These are phyloP conservation scores for Passalora sequoiae DNA, from an alignment of 2,329 filamentous ascomycete species.

Conservation along the genomic window DNA sequence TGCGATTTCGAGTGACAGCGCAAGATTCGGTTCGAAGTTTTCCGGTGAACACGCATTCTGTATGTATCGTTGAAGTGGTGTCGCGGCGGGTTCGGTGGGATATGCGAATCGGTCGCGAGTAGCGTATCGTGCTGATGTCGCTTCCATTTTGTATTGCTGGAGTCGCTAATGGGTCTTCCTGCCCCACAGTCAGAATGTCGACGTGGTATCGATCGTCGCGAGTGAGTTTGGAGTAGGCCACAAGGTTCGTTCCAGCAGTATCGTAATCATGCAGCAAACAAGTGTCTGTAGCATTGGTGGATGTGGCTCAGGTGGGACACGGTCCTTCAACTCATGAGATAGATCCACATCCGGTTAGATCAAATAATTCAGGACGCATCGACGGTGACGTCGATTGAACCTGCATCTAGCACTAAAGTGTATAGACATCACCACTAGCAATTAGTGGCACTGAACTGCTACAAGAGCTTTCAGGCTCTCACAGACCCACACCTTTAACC, in stretches of 20 bases:
- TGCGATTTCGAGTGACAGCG: conserved; percentile 90
- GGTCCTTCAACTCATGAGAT: no score
- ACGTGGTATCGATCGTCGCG: neutral
- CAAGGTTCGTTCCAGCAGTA: no score
- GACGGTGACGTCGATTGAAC: conserved; percentile 1
- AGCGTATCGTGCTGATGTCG: conserved; percentile 89
- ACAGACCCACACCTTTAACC: neutral
- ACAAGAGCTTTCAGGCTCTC: neutral
- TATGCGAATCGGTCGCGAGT: conserved; percentile 89
- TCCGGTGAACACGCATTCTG: conserved; percentile 93
- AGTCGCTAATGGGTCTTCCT: conserved; percentile 12
- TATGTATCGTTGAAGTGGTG: conserved; percentile 91
- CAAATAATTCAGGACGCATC: no score
- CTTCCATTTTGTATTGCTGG: conserved; percentile 60
- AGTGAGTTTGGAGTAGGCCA: neutral
- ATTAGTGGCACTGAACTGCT: neutral
- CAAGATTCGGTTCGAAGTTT: conserved; percentile 97
- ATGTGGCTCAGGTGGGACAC: neutral
- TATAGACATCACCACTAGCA: conserved; percentile 6
- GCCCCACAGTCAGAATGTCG: neutral
- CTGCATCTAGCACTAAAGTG: neutral
- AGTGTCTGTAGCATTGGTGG: neutral
- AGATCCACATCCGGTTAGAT: no score
- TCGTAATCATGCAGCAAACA: neutral
- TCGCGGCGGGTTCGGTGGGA: conserved; percentile 70